These are phyloP conservation scores for Rhynchosporium graminicola DNA, from an alignment of 2,329 filamentous ascomycete species.

Conservation along the genomic window DNA sequence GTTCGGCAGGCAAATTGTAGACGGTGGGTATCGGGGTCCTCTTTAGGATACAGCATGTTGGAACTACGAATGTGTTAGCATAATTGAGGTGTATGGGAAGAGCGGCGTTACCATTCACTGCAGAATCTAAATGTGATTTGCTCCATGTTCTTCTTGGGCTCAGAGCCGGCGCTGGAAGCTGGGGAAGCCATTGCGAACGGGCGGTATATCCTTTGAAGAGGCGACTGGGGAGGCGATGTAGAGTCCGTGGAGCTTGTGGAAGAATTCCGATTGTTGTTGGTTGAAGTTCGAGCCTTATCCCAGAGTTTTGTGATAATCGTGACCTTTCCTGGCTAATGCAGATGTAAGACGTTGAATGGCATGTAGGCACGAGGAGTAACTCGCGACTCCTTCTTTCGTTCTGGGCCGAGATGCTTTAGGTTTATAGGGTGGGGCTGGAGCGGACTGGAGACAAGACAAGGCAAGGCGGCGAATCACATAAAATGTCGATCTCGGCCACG, in stretches of 20 bases:
- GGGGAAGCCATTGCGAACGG: slow-evolving; percentile 58
- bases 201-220: slow-evolving; percentile 2
- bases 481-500: too few relatives aligned
- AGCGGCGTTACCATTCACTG: slow-evolving; percentile 74
- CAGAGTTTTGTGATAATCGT: too few relatives aligned
- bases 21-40: slow-evolving; percentile 79
- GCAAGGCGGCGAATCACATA: too few relatives aligned
- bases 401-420: too few relatives aligned
- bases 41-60: slow-evolving; percentile 97
- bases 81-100: slow-evolving; percentile 20
- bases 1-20: slow-evolving; percentile 96
- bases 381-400: too few relatives aligned
- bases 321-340: too few relatives aligned
- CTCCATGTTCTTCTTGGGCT: slow-evolving; percentile 56
- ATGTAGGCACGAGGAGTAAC: too few relatives aligned
- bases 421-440: too few relatives aligned
- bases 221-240: neutral
- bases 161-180: slow-evolving; percentile 49
- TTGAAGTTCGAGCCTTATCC: too few relatives aligned
- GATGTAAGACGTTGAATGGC: too few relatives aligned
- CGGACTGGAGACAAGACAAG: too few relatives aligned
- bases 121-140: slow-evolving; percentile 98
- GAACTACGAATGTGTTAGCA: slow-evolving; percentile 56
- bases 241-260: neutral
- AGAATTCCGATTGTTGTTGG: neutral